Percentiles rank a stretch among this genome's conserved stretches.
phyloP scores from a whole-genome alignment of 495 filamentous ascomycete genomes.

The Coniosporium apollinis region DNA sequence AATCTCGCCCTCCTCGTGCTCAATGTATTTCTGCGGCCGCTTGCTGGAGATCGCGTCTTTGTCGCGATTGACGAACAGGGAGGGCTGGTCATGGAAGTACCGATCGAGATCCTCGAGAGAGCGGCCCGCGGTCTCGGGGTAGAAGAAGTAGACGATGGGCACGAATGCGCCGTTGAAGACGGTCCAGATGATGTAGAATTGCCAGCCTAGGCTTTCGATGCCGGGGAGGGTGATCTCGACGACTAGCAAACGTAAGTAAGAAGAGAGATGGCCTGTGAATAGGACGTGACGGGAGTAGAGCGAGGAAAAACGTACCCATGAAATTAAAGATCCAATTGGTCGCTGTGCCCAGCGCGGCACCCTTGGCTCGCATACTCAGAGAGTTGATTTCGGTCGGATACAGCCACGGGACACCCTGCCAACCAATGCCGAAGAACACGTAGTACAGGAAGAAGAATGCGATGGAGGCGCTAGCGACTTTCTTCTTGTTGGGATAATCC shows the following conservation, averaged over 20 bases:
- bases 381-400: conserved; percentile 49
- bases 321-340: conserved; percentile 47
- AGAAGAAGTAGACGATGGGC: conserved; percentile 44
- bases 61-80: conserved; percentile 24
- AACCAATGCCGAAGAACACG: conserved; percentile 19
- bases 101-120: conserved; percentile 35
- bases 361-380: conserved; percentile 38
- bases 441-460: conserved; percentile 24
- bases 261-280: too few species aligned
- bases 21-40: conserved; percentile 23
- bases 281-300: too few species aligned
- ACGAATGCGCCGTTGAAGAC: conserved; percentile 42
- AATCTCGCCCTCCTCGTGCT: conserved; percentile 20
- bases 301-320: conserved; percentile 17
- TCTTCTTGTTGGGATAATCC: conserved; percentile 6
- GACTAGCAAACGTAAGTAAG: conserved; percentile 14
- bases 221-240: conserved; percentile 47
- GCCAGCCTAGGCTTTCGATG: conserved; percentile 41
- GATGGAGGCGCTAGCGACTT: conserved; percentile 23
- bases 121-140: conserved; percentile 41
- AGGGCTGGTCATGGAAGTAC: conserved; percentile 26
- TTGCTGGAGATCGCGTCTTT: conserved; percentile 24
- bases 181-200: conserved; percentile 49
- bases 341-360: conserved; percentile 38
- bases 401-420: conserved; percentile 25